Conservation (phyloP, 768 basidiomycete genomes). For the Boletales sp. region DNA sequence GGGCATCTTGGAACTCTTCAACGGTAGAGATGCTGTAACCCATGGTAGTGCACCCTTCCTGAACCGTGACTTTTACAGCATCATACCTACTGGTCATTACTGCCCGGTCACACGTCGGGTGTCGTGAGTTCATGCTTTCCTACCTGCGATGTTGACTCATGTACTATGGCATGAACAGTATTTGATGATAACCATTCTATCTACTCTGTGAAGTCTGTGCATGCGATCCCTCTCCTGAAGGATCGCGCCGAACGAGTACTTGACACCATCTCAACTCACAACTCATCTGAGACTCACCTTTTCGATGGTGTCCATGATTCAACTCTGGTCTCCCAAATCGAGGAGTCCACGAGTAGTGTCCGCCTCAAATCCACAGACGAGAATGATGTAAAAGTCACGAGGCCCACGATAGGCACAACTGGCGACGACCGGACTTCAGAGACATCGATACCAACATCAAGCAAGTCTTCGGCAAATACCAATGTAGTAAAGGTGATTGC, state of each 20-base stretch:
- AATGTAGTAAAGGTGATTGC: slow-evolving; percentile 64
- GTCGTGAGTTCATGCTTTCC: slow-evolving; percentile 44
- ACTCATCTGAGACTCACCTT: slow-evolving; percentile 25
- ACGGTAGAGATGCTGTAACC: slow-evolving; percentile 40
- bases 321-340: slow-evolving; percentile 3
- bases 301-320: slow-evolving; percentile 21
- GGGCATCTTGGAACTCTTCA: slow-evolving; percentile 68
- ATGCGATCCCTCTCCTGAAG: slow-evolving; percentile 68
- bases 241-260: slow-evolving; percentile 55
- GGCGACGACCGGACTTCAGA: slow-evolving; percentile 32
- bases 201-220: slow-evolving; percentile 65
- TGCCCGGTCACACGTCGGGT: slow-evolving; percentile 57
- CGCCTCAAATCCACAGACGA: slow-evolving; percentile 55
- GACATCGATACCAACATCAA: slow-evolving; percentile 54
- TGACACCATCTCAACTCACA: slow-evolving; percentile 49
- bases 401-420: slow-evolving; percentile 26
- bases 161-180: slow-evolving; percentile 41
- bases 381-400: slow-evolving; percentile 44
- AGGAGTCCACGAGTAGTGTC: slow-evolving; percentile 16
- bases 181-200: slow-evolving; percentile 59
- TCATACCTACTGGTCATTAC: slow-evolving; percentile 77
- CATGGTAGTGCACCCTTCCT: slow-evolving; percentile 4
- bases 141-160: background rate
- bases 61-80: slow-evolving; percentile 38
- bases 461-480: slow-evolving; percentile 38